Percentiles rank a stretch among this genome's conserved stretches.
Evolutionary conservation across 2,329 filamentous ascomycete genomes (phyloP).

Genomic region (Alternaria dauci): DNA sequence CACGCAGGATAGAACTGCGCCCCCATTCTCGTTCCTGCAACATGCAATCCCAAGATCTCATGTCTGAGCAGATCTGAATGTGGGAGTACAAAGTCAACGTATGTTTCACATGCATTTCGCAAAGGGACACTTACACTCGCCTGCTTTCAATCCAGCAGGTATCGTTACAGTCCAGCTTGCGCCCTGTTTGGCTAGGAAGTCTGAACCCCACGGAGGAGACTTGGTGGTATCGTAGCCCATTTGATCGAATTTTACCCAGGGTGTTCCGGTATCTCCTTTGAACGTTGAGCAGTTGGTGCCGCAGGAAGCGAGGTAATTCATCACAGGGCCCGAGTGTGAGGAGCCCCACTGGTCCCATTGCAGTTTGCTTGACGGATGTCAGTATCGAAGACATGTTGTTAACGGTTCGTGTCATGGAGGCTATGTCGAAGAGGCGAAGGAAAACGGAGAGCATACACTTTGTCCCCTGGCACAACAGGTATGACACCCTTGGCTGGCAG

Average conservation of each 20-base stretch:
- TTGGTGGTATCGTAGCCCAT: slow-evolving; percentile 43
- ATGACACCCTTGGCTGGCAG: slow-evolving; percentile 29
- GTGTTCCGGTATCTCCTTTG: slow-evolving; percentile 44
- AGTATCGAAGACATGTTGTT: background rate
- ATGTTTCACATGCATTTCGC: no score
- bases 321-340: slow-evolving; percentile 46
- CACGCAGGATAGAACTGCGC: slow-evolving; percentile 32
- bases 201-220: slow-evolving; percentile 47
- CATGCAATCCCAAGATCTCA: slow-evolving; percentile 23
- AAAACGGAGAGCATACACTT: slow-evolving; percentile 24
- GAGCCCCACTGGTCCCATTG: slow-evolving; percentile 47
- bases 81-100: no score
- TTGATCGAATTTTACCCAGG: slow-evolving; percentile 53
- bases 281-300: slow-evolving; percentile 42
- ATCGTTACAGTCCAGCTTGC: slow-evolving; percentile 45
- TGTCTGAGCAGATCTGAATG: slow-evolving; percentile 26
- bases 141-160: slow-evolving; percentile 36
- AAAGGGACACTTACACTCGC: slow-evolving; percentile 25
- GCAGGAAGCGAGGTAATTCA: slow-evolving; percentile 52
- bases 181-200: slow-evolving; percentile 47
- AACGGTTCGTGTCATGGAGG: background rate
- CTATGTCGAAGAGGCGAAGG: background rate
- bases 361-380: slow-evolving; percentile 27
- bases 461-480: slow-evolving; percentile 32
- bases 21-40: slow-evolving; percentile 21